These are phyloP conservation scores for Trichoderma sp. DNA, from an alignment of 2,329 filamentous ascomycete genomes.

Conservation along the genomic window DNA sequence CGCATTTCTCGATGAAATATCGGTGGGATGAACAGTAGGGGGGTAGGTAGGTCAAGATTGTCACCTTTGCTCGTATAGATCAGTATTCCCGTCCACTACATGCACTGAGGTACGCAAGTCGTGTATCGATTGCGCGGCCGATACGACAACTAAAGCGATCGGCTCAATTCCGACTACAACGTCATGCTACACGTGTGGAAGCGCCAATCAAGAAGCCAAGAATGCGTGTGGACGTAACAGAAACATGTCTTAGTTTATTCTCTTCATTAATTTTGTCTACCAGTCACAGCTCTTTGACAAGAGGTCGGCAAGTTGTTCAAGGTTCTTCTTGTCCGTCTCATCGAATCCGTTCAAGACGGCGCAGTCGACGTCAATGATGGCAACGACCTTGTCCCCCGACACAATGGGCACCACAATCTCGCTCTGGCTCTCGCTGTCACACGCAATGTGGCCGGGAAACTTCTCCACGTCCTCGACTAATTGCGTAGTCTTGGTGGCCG, in stretches of 20 bases:
- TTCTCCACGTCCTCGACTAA: conserved; percentile 66
- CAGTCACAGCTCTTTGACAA: conserved; percentile 64
- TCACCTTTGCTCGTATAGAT: background rate
- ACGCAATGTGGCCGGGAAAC: conserved; percentile 80
- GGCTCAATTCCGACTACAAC: background rate
- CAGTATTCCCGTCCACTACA: background rate
- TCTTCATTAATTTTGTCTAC: conserved; percentile 34
- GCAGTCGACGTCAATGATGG: conserved; percentile 80
- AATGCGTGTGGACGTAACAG: background rate
- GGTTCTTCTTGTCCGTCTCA: conserved; percentile 59
- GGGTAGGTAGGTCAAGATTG: background rate
- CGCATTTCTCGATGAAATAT: background rate
- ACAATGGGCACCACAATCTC: conserved; percentile 80
- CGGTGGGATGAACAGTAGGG: background rate
- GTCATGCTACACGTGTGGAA: background rate
- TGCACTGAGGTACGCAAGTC: background rate
- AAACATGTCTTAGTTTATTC: background rate
- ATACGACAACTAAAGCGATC: background rate
- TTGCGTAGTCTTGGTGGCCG: conserved; percentile 58
- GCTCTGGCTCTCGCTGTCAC: conserved; percentile 71
- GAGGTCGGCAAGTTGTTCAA: conserved; percentile 65
- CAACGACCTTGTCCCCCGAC: conserved; percentile 52
- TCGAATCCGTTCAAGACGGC: conserved; percentile 65
- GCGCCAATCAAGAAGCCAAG: background rate
- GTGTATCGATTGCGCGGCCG: background rate